Evolutionary conservation across 1,284 basidiomycete species (phyloP).

Genomic region (Ustilago cynodontis): DNA sequence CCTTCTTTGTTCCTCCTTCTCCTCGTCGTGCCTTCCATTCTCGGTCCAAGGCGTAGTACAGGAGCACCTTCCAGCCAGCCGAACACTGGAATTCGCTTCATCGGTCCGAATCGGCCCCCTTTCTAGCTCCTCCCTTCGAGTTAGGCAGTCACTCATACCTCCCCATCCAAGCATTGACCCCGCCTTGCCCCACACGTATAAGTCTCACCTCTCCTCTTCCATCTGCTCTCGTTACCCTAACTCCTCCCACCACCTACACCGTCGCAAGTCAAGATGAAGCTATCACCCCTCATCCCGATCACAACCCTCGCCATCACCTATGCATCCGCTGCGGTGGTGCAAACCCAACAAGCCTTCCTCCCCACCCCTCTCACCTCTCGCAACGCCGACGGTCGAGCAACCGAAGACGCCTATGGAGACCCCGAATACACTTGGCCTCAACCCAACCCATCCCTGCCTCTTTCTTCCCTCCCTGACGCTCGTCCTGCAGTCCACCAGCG

Average conservation of each 20-base stretch:
- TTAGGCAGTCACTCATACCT: neutral
- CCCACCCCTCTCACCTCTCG: conserved; percentile 12
- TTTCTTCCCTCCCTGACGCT: conserved; percentile 44
- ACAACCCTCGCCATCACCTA: conserved; percentile 26
- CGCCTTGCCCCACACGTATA: neutral
- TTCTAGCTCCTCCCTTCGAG: neutral
- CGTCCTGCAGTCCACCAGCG: conserved; percentile 23
- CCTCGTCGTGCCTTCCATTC: neutral
- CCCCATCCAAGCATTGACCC: neutral
- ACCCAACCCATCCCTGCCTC: conserved; percentile 36
- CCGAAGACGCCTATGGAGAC: conserved; percentile 51
- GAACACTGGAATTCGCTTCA: neutral
- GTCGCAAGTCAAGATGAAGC: conserved; percentile 40
- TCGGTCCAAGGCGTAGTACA: neutral
- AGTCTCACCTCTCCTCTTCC: neutral
- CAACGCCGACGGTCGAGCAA: conserved; percentile 29
- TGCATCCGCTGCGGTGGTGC: conserved; percentile 2
- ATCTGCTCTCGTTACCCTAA: too few relatives aligned
- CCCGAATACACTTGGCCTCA: conserved; percentile 29
- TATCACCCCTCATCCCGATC: conserved; percentile 17
- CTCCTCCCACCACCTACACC: too few relatives aligned
- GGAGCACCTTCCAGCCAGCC: neutral
- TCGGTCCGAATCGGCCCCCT: conserved; percentile 29
- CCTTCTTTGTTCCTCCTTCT: neutral
- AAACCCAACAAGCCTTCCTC: conserved; percentile 6